Base-by-base conservation (phyloP, 164 flowering plant species). In the Euptelea pleiosperma region DNA sequence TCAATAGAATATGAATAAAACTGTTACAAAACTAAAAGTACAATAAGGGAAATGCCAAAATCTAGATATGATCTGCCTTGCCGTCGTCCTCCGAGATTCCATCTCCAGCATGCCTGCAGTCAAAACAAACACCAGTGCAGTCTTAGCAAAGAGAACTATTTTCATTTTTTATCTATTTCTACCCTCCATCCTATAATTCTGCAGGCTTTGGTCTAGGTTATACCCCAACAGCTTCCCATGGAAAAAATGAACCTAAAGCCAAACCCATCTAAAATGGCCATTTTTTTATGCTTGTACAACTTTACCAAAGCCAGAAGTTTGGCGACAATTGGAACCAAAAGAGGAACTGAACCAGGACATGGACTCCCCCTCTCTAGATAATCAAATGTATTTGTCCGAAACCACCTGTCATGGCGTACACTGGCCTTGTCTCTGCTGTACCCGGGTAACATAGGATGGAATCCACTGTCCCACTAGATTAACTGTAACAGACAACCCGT, bases 21-120 rank as follows among this genome's bases (percentile, higher is more conserved):
- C 58, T 7, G 28, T 48, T 14, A 60, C 16, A 55, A 60, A 18
- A 61, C 59, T 61, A 73, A 64, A 55, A 28, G 34, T 35, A 60
- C 64, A 37, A 26, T 29, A 24, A 28, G 34, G 31, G 39, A 48
- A 36, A 54, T 54, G 37, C 37, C 42, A 26, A 34, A 52, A 30
- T 46, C 76, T 82, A 82, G 70, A 77, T 77, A 56, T 75, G 85
- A 33, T 83, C 88, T 24, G 50, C 53, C 72, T 85, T 73, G 65
- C 90, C 71, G 64, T 75, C 88, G 45, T 87, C 97, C 52, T 85
- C 86, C 3, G 63, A 57, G 14, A 58, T 62, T 46, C 81, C 88
- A 52, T 87, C 94, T 2, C 88, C 83, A 2, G 66, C 81, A 62
- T 84, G 87, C 74, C 97, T 87, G 90, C 67, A 64, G 55, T 26